These are phyloP conservation scores for Lasiosphaeria hispida DNA, from an alignment of 495 filamentous ascomycete species.

Conservation along the genomic window DNA sequence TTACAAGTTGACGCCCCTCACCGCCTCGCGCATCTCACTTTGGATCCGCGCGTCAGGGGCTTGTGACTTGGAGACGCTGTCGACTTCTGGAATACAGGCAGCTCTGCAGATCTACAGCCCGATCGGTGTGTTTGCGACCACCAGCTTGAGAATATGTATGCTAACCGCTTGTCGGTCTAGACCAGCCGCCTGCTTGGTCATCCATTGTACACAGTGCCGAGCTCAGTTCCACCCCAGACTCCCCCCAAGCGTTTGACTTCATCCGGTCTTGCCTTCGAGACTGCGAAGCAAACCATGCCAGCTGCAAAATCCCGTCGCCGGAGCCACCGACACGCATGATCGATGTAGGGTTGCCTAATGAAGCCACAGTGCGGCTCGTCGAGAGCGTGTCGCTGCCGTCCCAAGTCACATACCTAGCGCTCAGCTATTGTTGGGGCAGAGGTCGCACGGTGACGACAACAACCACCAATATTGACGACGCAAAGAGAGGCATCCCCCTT, in stretches of 20 bases:
- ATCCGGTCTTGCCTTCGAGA: conserved; percentile 4
- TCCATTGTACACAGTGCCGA: neutral
- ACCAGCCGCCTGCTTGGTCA: neutral
- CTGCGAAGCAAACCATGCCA: neutral
- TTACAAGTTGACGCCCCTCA: neutral
- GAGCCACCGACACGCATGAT: neutral
- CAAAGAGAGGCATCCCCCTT: neutral
- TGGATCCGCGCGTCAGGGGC: neutral
- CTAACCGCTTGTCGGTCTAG: neutral
- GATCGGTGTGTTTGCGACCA: neutral
- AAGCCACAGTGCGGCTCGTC: neutral
- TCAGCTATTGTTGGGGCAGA: neutral
- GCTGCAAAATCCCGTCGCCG: neutral
- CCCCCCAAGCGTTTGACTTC: neutral
- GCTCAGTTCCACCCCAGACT: neutral
- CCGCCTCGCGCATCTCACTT: neutral
- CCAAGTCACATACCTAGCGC: neutral
- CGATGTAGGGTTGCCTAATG: neutral
- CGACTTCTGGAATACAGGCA: neutral
- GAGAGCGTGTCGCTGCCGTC: neutral
- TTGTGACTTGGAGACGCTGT: neutral
- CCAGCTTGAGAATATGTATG: neutral
- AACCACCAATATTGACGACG: neutral
- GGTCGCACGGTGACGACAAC: neutral
- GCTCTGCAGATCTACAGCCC: conserved; percentile 1